Evolutionary conservation across 805 yeast genomes (phyloP), one percentile per base, ranked within the genome.

Genomic region (Hemisphaericaspora nanyangensis): DNA sequence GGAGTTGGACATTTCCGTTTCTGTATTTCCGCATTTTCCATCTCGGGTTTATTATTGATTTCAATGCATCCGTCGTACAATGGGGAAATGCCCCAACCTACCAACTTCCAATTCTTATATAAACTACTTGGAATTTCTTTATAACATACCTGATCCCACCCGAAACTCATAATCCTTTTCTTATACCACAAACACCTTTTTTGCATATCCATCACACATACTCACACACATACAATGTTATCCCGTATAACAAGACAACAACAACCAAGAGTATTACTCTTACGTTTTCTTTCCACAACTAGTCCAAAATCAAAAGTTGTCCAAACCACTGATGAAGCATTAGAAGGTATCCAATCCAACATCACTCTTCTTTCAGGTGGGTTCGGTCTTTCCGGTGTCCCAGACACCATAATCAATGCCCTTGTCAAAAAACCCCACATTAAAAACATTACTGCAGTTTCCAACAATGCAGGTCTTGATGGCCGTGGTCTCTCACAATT

Each of bases 381-480:
- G 2, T 72, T 72, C 50, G 78, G 78, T 0, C 48, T 71, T 15
- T 61, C 71, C 42, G 78, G 78, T 5, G 60, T 70, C 4, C 75
- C 78, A 2, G 73, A 68, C 33, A 67, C 73, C 2, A 52, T 70
- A 18, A 63, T 72, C 31, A 53, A 58, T 31, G 76, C 63, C 17
- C 49, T 72, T 17, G 39, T 58, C 18, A 47, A 53, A 11, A 57
- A 58, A 17, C 51, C 61, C 2, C 60, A 60, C 2, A 54, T 73
- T 35, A 52, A 47, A 12, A 51, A 64, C 33, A 57, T 73, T 28
- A 68, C 73, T 1, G 71, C 64, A 4, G 74, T 67, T 2, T 71
- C 77, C 13, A 73, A 73, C 51, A 73, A 73, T 44, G 75, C 74
- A 13, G 78, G 77, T 5, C 50, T 68, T 11, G 74, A 71, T 31